Conservation (phyloP, 148 eudicot species). For the Nepenthes mirabilis region DNA sequence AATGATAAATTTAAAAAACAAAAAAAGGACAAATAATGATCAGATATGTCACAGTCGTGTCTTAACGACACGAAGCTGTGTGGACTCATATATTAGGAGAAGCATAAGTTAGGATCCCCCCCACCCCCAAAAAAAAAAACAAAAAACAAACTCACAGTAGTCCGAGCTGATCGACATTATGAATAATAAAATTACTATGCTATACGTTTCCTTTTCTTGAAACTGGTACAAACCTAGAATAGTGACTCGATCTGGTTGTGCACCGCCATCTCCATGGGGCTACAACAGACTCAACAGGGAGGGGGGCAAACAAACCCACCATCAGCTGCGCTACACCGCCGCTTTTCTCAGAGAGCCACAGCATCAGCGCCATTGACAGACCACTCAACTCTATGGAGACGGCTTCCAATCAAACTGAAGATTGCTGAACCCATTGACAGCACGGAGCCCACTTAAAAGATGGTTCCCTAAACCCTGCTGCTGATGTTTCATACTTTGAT, state of each 20-base stretch:
- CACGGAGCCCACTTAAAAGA: slow-evolving; percentile 5
- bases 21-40: too few species aligned
- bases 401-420: slow-evolving; percentile 15
- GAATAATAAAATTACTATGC: too few species aligned
- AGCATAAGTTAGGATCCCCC: neutral
- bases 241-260: neutral
- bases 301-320: neutral
- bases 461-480: slow-evolving; percentile 10
- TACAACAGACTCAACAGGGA: neutral
- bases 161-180: neutral
- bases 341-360: neutral
- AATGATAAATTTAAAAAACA: too few species aligned
- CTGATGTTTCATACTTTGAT: slow-evolving; percentile 43
- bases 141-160: neutral
- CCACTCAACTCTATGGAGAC: neutral
- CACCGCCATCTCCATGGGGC: neutral
- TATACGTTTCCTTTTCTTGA: too few species aligned
- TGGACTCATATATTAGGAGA: slow-evolving; percentile 2
- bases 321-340: neutral
- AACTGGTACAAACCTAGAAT: too few species aligned
- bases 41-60: too few species aligned
- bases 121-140: neutral
- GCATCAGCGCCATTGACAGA: neutral
- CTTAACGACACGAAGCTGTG: neutral
- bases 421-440: slow-evolving; percentile 10